Conservation (phyloP, 164 flowering plant genomes). For the Vitis riparia region DNA sequence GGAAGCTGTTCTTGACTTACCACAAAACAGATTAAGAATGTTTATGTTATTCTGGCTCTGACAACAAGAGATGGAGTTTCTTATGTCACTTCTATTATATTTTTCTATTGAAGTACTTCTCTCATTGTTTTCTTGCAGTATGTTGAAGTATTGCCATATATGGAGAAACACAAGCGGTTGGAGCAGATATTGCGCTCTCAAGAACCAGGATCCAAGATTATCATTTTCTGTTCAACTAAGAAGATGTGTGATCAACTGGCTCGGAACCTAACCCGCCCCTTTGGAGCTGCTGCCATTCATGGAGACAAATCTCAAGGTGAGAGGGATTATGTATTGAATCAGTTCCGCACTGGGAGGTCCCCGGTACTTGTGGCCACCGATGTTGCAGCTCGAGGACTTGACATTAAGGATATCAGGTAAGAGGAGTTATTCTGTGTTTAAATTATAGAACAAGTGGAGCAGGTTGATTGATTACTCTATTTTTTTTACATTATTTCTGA, state of each 20-base stretch:
- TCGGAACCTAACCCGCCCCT: slow-evolving; percentile 57
- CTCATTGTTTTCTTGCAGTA: slow-evolving; percentile 32
- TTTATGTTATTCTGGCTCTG: background rate
- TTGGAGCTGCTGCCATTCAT: slow-evolving; percentile 91
- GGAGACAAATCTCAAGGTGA: slow-evolving; percentile 92
- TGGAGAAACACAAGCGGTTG: slow-evolving; percentile 75
- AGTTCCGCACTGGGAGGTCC: slow-evolving; percentile 71
- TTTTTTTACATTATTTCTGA: no score
- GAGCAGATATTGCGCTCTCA: slow-evolving; percentile 86
- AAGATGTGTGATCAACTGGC: slow-evolving; percentile 91
- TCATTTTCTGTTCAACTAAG: slow-evolving; percentile 87
- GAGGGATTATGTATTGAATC: slow-evolving; percentile 73
- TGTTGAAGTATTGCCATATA: slow-evolving; percentile 62
- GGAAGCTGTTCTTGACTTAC: background rate
- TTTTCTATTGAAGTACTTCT: background rate
- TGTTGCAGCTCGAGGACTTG: slow-evolving; percentile 93
- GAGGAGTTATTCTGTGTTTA: background rate
- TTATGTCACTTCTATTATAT: background rate
- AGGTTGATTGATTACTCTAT: no score
- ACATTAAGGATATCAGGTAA: slow-evolving; percentile 88
- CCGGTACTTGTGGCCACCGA: slow-evolving; percentile 93
- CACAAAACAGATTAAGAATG: background rate
- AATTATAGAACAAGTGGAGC: no score
- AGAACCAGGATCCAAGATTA: slow-evolving; percentile 81
- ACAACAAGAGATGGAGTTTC: no score